Conservation (phyloP, 495 filamentous ascomycete genomes). For the Lasiosphaeriaceae sp. region DNA sequence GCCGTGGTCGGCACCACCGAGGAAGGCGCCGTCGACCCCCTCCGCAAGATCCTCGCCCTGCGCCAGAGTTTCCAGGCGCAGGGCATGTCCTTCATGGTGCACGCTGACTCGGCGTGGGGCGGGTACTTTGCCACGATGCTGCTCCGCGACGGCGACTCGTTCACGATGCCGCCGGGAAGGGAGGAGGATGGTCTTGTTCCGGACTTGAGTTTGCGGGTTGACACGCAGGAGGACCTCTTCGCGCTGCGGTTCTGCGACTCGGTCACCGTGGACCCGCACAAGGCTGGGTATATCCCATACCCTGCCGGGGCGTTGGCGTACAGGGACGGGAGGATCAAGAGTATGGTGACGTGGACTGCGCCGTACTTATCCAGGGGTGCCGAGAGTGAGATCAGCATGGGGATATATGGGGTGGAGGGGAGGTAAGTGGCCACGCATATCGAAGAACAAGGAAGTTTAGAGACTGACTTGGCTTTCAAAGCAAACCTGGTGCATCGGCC, state of each 20-base stretch:
- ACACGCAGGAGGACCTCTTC: conserved; percentile 37
- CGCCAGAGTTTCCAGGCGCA: conserved; percentile 34
- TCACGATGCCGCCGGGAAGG: conserved; percentile 7
- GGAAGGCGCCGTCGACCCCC: conserved; percentile 40
- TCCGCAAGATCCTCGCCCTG: conserved; percentile 33
- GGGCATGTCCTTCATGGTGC: conserved; percentile 41
- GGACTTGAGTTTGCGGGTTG: conserved; percentile 22
- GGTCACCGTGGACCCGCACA: conserved; percentile 49
- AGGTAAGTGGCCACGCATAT: background rate
- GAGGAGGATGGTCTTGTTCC: conserved; percentile 29
- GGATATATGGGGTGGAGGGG: conserved; percentile 46
- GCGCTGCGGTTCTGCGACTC: conserved; percentile 34
- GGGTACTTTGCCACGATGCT: conserved; percentile 49
- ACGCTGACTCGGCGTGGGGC: conserved; percentile 49
- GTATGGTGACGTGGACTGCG: conserved; percentile 46
- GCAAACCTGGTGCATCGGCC: conserved; percentile 44
- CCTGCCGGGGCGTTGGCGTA: conserved; percentile 45
- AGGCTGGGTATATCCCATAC: conserved; percentile 46
- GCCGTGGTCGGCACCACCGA: conserved; percentile 30
- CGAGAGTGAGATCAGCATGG: conserved; percentile 34
- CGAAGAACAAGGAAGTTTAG: background rate
- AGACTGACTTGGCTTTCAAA: conserved; percentile 4
- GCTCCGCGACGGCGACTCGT: conserved; percentile 18
- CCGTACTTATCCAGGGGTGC: conserved; percentile 31
- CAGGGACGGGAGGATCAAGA: conserved; percentile 41